Conservation (phyloP, 2,329 filamentous ascomycete genomes). For the Trichoderma afroharzianum region DNA sequence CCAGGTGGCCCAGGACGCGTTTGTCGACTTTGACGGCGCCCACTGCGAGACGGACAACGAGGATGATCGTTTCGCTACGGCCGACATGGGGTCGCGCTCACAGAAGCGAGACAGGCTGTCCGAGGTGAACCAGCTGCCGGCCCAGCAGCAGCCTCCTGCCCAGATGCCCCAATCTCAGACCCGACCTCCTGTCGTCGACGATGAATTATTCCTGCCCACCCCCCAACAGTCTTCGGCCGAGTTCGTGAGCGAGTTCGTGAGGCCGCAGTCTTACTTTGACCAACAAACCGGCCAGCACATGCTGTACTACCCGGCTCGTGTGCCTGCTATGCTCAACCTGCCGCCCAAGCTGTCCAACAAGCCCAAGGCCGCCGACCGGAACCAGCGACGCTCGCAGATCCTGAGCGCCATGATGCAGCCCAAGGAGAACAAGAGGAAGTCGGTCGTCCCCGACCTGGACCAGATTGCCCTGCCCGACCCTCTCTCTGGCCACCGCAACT, state of each 20-base stretch:
- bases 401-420: slow-evolving; percentile 55
- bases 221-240: slow-evolving; percentile 25
- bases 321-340: slow-evolving; percentile 88
- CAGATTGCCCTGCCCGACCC: slow-evolving; percentile 47
- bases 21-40: slow-evolving; percentile 78
- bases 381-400: slow-evolving; percentile 70
- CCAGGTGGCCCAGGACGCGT: slow-evolving; percentile 64
- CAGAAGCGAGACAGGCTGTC: slow-evolving; percentile 16
- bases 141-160: background rate
- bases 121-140: background rate
- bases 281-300: slow-evolving; percentile 70
- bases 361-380: slow-evolving; percentile 59
- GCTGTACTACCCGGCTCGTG: slow-evolving; percentile 93
- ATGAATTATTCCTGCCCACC: slow-evolving; percentile 20
- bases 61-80: slow-evolving; percentile 23
- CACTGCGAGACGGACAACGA: slow-evolving; percentile 60
- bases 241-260: slow-evolving; percentile 31
- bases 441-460: slow-evolving; percentile 21
- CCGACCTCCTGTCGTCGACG: background rate
- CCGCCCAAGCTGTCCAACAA: slow-evolving; percentile 81
- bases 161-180: background rate
- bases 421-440: slow-evolving; percentile 19
- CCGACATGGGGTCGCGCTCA: slow-evolving; percentile 4
- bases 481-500: slow-evolving; percentile 36
- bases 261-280: slow-evolving; percentile 58